phyloP scores from a whole-genome alignment of 441 rosid genomes.

The Erodium moschatum region DNA sequence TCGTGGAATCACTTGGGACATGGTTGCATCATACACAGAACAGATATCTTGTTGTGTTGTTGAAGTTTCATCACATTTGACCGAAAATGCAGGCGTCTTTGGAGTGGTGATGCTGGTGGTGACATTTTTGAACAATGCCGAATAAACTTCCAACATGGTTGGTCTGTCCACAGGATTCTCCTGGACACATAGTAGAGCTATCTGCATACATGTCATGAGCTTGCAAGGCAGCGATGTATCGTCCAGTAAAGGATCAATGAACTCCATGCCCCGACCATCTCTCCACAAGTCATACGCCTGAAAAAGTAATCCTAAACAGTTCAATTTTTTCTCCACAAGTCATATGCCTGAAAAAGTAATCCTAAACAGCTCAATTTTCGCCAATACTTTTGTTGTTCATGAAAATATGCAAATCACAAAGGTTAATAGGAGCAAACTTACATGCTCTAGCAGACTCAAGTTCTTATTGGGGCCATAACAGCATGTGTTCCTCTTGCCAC shows the following conservation, averaged over 20 bases:
- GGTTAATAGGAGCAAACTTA: neutral
- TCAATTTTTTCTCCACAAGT: constrained; percentile 13
- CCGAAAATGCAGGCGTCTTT: constrained; percentile 29
- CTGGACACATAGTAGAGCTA: constrained; percentile 18
- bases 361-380: too few relatives aligned
- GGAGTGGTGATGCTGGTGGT: constrained; percentile 16
- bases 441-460: constrained; percentile 19
- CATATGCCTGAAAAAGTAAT: neutral
- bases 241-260: constrained; percentile 10
- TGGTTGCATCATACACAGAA: constrained; percentile 21
- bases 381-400: neutral
- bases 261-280: constrained; percentile 14
- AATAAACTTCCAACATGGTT: constrained; percentile 1
- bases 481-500: constrained; percentile 19
- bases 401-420: neutral
- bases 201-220: constrained; percentile 17
- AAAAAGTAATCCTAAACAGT: too few relatives aligned
- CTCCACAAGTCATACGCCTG: constrained; percentile 14
- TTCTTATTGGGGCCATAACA: constrained; percentile 5
- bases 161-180: constrained; percentile 16
- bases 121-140: constrained; percentile 8
- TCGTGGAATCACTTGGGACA: constrained; percentile 21
- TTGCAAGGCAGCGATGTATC: constrained; percentile 9
- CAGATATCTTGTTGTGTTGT: neutral
- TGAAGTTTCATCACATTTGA: neutral